A percentile compares a stretch with the other conserved stretches of the same genome.
phyloP scores from a whole-genome alignment of 1,139 yeast genomes.

The Hemisphaericaspora xylofermentans region DNA sequence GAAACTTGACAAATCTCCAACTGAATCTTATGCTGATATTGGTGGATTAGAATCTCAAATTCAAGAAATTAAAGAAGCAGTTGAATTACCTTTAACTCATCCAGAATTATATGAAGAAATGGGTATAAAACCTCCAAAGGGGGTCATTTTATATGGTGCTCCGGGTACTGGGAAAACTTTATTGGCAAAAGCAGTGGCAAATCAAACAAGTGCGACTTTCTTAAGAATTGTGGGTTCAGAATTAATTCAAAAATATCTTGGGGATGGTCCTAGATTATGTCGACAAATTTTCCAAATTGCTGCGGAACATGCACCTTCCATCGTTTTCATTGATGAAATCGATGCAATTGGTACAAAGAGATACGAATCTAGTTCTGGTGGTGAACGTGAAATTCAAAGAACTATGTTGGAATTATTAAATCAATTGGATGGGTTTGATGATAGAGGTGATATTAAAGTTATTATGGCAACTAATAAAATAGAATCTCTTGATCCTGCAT shows the following conservation, averaged over 20 bases:
- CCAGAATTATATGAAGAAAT: slow-evolving; percentile 98
- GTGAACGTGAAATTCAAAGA: slow-evolving; percentile 97
- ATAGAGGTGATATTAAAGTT: slow-evolving; percentile 96
- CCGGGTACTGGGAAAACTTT: slow-evolving; percentile 99
- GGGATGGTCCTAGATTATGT: slow-evolving; percentile 96
- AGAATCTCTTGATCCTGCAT: slow-evolving; percentile 94
- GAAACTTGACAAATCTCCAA: slow-evolving; percentile 97
- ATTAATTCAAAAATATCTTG: slow-evolving; percentile 92
- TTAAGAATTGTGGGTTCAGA: slow-evolving; percentile 96
- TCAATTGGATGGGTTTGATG: slow-evolving; percentile 98
- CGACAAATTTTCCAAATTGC: slow-evolving; percentile 97
- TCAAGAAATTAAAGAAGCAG: slow-evolving; percentile 97
- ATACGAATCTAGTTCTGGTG: slow-evolving; percentile 94
- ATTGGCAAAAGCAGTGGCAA: slow-evolving; percentile 97
- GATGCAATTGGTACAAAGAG: slow-evolving; percentile 99
- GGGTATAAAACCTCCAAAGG: slow-evolving; percentile 99
- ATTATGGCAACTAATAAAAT: slow-evolving; percentile 98
- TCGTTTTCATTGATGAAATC: slow-evolving; percentile 97
- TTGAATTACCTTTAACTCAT: slow-evolving; percentile 94
- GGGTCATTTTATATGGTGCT: slow-evolving; percentile 96
- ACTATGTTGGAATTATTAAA: slow-evolving; percentile 96
- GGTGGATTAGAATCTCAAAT: slow-evolving; percentile 97
- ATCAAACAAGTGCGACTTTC: slow-evolving; percentile 95
- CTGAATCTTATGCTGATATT: slow-evolving; percentile 94
- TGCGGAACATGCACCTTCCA: slow-evolving; percentile 95